phyloP scores from a whole-genome alignment of 176 grass and related monocot species.

The Aechmea fasciata region DNA sequence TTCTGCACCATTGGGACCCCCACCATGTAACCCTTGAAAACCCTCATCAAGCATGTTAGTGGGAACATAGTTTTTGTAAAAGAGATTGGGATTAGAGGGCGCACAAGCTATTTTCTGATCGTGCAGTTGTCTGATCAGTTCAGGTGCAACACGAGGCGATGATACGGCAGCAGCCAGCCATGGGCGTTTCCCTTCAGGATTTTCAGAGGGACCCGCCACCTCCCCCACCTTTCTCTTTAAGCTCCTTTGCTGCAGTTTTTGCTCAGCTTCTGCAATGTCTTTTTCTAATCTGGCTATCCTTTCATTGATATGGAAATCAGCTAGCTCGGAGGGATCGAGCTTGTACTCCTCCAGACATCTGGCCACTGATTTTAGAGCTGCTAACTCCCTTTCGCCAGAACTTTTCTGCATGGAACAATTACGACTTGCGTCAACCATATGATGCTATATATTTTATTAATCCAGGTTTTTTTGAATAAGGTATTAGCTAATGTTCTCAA shows the following conservation, averaged over 20 bases:
- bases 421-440: not conserved
- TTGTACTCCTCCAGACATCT: conserved; percentile 33
- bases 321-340: conserved; percentile 22
- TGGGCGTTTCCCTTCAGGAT: conserved; percentile 4
- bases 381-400: conserved; percentile 32
- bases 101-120: not conserved
- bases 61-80: not conserved
- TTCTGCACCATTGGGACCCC: not conserved
- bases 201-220: not conserved
- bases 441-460: not conserved
- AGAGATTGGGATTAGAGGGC: not conserved
- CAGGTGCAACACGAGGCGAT: not conserved
- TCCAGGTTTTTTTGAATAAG: not conserved
- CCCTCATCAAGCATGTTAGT: not conserved
- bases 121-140: not conserved
- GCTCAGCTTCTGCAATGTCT: not conserved
- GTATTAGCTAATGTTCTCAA: too few species aligned
- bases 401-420: conserved; percentile 28
- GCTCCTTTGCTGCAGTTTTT: conserved; percentile 12
- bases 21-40: conserved; percentile 1
- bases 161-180: conserved; percentile 6
- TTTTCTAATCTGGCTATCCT: conserved; percentile 34
- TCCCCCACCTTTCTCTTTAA: conserved; percentile 18
- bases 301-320: conserved; percentile 22
- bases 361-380: conserved; percentile 30